Conservation (phyloP, 2,329 filamentous ascomycete genomes). For the Penicillium thymicola region DNA sequence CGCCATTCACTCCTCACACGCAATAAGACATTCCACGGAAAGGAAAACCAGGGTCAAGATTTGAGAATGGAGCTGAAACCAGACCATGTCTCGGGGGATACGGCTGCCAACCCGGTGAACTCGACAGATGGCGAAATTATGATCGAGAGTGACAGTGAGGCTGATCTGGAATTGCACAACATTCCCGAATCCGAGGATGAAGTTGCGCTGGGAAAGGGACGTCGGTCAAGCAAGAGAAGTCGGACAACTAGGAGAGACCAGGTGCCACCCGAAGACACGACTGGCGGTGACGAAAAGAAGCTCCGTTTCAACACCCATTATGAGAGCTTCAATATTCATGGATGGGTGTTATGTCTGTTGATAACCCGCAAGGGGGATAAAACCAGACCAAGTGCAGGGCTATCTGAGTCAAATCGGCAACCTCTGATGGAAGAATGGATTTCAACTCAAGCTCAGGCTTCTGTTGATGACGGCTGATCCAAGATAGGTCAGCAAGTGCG, state of each 20-base stretch:
- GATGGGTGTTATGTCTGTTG: slow-evolving; percentile 85
- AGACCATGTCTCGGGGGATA: slow-evolving; percentile 28
- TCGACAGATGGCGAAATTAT: slow-evolving; percentile 42
- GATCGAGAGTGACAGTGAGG: slow-evolving; percentile 62
- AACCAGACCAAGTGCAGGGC: slow-evolving; percentile 32
- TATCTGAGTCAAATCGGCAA: slow-evolving; percentile 47
- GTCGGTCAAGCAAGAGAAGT: not conserved
- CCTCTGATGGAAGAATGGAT: slow-evolving; percentile 84
- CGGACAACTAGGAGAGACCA: not conserved
- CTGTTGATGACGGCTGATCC: slow-evolving; percentile 38
- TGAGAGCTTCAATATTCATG: slow-evolving; percentile 94
- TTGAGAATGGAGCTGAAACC: not conserved
- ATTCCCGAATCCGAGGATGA: slow-evolving; percentile 54
- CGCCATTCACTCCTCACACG: slow-evolving; percentile 84
- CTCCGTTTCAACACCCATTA: slow-evolving; percentile 80
- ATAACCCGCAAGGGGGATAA: slow-evolving; percentile 67
- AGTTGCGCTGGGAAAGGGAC: not conserved
- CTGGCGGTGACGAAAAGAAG: slow-evolving; percentile 80
- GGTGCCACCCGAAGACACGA: not conserved
- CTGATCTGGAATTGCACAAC: slow-evolving; percentile 46
- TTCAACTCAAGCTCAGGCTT: slow-evolving; percentile 62
- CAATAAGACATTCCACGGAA: slow-evolving; percentile 70
- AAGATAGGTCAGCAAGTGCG: not conserved
- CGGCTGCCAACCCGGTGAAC: not conserved
- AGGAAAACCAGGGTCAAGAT: slow-evolving; percentile 21